phyloP scores from a whole-genome alignment of 1,139 yeast genomes.

The Candida pseudoviswanathii region DNA sequence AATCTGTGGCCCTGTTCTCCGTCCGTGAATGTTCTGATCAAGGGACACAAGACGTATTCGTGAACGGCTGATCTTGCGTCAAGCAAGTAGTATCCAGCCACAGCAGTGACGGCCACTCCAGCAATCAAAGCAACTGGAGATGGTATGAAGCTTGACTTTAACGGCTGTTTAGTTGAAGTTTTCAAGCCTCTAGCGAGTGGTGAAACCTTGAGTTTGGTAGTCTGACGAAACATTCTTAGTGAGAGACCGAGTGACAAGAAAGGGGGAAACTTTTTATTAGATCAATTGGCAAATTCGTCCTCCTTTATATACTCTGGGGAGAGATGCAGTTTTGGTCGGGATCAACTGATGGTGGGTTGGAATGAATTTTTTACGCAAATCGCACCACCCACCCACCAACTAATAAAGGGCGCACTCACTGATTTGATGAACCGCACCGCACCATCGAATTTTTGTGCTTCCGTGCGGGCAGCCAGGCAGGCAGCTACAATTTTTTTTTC shows the following conservation, averaged over 20 bases:
- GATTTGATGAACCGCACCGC: conserved; percentile 2
- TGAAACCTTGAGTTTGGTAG: not conserved
- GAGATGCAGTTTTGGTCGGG: no score
- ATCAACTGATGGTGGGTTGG: not conserved
- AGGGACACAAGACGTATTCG: conserved; percentile 78
- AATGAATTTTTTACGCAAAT: no score
- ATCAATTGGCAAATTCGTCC: not conserved
- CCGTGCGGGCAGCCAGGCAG: not conserved
- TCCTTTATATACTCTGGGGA: not conserved
- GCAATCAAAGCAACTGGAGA: conserved; percentile 25
- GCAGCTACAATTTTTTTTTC: conserved; percentile 2
- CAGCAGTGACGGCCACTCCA: conserved; percentile 30
- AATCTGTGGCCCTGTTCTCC: conserved; percentile 85
- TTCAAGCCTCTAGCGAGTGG: conserved; percentile 1
- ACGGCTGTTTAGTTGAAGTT: conserved; percentile 4
- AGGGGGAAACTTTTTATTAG: not conserved
- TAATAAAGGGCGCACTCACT: not conserved
- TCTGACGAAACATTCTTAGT: not conserved
- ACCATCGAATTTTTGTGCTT: not conserved
- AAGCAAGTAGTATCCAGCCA: conserved; percentile 44
- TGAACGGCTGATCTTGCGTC: conserved; percentile 86
- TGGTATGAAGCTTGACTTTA: conserved; percentile 31
- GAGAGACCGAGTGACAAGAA: not conserved
- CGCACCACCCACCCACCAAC: no score
- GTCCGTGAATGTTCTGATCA: conserved; percentile 67